Evolutionary conservation across 139 green algal species (phyloP).

Genomic region (Zygnema circumcarinatum): DNA sequence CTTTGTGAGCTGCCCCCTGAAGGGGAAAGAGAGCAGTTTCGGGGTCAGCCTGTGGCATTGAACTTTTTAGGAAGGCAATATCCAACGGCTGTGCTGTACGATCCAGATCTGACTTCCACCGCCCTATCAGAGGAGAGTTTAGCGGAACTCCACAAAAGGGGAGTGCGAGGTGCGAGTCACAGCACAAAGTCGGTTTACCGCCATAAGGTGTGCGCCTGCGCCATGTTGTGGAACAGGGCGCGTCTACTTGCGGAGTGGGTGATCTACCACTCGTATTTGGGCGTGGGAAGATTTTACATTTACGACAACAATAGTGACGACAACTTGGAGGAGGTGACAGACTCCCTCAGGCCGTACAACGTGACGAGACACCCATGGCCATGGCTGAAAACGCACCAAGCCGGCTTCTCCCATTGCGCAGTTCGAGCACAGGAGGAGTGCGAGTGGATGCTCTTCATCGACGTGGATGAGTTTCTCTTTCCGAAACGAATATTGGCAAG

Average conservation of each 20-base stretch:
- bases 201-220: constrained; percentile 38
- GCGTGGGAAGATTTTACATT: constrained; percentile 26
- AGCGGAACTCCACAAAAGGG: no score
- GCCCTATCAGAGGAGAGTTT: neutral
- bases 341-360: neutral
- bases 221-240: constrained; percentile 28
- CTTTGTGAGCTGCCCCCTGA: neutral
- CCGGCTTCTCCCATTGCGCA: constrained; percentile 43
- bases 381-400: constrained; percentile 38
- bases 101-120: neutral
- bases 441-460: constrained; percentile 38
- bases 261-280: constrained; percentile 38
- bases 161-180: no score
- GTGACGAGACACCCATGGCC: constrained; percentile 39
- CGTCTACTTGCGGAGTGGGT: constrained; percentile 46
- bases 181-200: no score
- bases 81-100: neutral
- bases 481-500: neutral
- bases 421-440: constrained; percentile 24
- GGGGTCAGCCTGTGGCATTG: neutral
- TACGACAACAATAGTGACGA: constrained; percentile 57
- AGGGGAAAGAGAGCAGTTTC: neutral
- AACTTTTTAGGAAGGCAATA: neutral
- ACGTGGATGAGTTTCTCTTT: constrained; percentile 45
- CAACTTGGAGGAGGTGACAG: neutral